Evolutionary conservation across 2,329 filamentous ascomycete species (phyloP), one percentile per base, ranked within the genome.

Genomic region (Penicillium brasilianum): DNA sequence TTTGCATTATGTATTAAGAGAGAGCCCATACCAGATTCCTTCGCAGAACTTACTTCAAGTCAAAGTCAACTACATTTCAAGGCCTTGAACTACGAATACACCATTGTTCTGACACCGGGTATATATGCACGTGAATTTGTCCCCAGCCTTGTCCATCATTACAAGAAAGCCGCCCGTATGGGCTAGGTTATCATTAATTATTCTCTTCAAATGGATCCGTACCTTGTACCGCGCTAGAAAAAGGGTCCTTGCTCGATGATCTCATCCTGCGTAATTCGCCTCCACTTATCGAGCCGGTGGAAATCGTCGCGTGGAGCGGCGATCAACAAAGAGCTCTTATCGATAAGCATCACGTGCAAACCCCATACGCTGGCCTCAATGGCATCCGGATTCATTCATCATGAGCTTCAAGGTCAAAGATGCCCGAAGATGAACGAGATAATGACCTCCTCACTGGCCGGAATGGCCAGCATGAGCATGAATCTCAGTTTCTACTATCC

Each of bases 351-450:
- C 67, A 72, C 68, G 68, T 71, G 68, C 37, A 37, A 28, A 41
- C 41, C 22, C 34, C 37, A 59, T 63, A 54, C 59, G 61, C 62
- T 69, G 69, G 65, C 71, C 67, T 69, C 62, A 65, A 69, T 65
- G 65, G 60, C 22, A 69, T 49, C 60, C 58, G 18, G 11, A 36
- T 37, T 25, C 49, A 32, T 60, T 58, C 57, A 43, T 62, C 63
- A 67, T 69, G 58, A 66, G 51, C 62, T 41, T 64, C 64, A 71
- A 53, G 66, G 65, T 72, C 72, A 77, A 77, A 73, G 68, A 80
- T 80, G 78, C 73, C 74, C 68, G 71, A 70, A 70, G 76, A 76
- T 74, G 76, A 79, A 69, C 71, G 66, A 71, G 66, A 66, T 55
- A 65, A 72, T 69, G 69, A 68, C 71, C 71, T 71, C 61, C 66